These are phyloP conservation scores for Scleromitrula shiraiana DNA, from an alignment of 2,329 filamentous ascomycete genomes.

Conservation along the genomic window DNA sequence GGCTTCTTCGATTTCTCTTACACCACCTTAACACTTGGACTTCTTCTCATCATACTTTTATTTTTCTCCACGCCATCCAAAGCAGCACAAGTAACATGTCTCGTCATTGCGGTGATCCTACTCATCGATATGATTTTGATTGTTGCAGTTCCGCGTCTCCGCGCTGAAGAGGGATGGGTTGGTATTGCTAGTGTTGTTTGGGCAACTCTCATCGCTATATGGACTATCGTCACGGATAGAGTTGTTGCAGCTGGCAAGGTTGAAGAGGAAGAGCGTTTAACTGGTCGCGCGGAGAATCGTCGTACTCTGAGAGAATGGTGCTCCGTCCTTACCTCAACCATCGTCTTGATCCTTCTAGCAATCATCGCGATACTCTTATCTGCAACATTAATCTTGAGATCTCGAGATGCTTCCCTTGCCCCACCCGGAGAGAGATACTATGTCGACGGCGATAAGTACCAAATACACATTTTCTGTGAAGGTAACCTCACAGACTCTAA, in stretches of 20 bases:
- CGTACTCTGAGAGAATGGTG: slow-evolving; percentile 78
- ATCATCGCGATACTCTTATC: slow-evolving; percentile 68
- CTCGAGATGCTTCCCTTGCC: slow-evolving; percentile 66
- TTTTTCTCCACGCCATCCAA: slow-evolving; percentile 85
- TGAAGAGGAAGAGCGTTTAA: slow-evolving; percentile 88
- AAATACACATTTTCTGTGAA: slow-evolving; percentile 76
- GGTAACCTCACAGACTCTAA: slow-evolving; percentile 57
- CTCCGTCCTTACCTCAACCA: slow-evolving; percentile 66
- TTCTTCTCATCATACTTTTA: slow-evolving; percentile 66
- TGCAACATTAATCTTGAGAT: slow-evolving; percentile 68
- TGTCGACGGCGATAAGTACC: slow-evolving; percentile 79
- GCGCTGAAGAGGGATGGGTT: slow-evolving; percentile 82
- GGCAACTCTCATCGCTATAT: slow-evolving; percentile 72
- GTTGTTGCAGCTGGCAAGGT: slow-evolving; percentile 86
- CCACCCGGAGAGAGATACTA: slow-evolving; percentile 68
- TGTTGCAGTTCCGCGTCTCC: slow-evolving; percentile 62
- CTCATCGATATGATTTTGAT: slow-evolving; percentile 73
- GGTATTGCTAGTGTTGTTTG: slow-evolving; percentile 80
- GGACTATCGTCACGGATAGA: slow-evolving; percentile 70
- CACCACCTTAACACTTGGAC: slow-evolving; percentile 67
- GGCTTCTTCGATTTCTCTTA: slow-evolving; percentile 87
- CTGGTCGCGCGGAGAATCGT: slow-evolving; percentile 78
- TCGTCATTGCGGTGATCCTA: slow-evolving; percentile 59
- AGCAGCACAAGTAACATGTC: slow-evolving; percentile 64
- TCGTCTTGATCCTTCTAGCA: slow-evolving; percentile 62